Conservation (phyloP, 2,329 filamentous ascomycete species). For the Penicillium brevicompactum region DNA sequence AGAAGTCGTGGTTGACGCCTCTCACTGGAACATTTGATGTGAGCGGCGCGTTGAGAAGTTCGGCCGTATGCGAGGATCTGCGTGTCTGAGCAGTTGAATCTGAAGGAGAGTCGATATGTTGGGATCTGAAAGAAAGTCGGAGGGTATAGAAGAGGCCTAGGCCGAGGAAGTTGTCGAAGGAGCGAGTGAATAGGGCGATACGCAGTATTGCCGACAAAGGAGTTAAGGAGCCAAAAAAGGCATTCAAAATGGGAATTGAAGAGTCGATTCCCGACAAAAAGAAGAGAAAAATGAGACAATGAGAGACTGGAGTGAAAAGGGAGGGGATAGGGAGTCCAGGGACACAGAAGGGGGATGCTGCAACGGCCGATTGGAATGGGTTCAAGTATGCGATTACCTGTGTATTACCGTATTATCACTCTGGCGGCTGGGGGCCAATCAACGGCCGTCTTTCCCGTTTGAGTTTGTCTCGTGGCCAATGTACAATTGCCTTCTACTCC, state of each 20-base stretch:
- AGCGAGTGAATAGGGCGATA: slow-evolving; percentile 36
- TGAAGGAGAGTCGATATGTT: slow-evolving; percentile 15
- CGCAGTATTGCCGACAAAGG: slow-evolving; percentile 33
- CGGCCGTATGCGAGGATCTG: not conserved
- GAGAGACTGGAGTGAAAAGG: slow-evolving; percentile 4
- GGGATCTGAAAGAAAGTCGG: slow-evolving; percentile 20
- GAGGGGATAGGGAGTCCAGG: slow-evolving; percentile 10
- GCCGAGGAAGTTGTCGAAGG: slow-evolving; percentile 13
- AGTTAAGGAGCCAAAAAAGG: slow-evolving; percentile 6
- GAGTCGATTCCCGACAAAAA: slow-evolving; percentile 2
- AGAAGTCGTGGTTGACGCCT: not conserved
- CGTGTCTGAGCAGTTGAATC: slow-evolving; percentile 10
- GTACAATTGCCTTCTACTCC: not conserved
- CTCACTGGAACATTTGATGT: slow-evolving; percentile 15
- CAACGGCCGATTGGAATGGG: not conserved
- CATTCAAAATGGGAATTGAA: slow-evolving; percentile 1
- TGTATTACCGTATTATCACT: slow-evolving; percentile 5
- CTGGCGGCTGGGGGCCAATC: slow-evolving; percentile 3
- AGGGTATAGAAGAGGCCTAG: slow-evolving; percentile 12
- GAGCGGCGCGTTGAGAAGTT: slow-evolving; percentile 7
- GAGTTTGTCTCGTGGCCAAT: slow-evolving; percentile 1
- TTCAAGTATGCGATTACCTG: slow-evolving; percentile 2
- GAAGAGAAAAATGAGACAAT: slow-evolving; percentile 2
- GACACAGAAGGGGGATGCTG: slow-evolving; percentile 3
- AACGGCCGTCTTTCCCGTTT: not conserved